Base-by-base conservation (phyloP, 495 filamentous ascomycete species). In the Podospora pseudoanserina region DNA sequence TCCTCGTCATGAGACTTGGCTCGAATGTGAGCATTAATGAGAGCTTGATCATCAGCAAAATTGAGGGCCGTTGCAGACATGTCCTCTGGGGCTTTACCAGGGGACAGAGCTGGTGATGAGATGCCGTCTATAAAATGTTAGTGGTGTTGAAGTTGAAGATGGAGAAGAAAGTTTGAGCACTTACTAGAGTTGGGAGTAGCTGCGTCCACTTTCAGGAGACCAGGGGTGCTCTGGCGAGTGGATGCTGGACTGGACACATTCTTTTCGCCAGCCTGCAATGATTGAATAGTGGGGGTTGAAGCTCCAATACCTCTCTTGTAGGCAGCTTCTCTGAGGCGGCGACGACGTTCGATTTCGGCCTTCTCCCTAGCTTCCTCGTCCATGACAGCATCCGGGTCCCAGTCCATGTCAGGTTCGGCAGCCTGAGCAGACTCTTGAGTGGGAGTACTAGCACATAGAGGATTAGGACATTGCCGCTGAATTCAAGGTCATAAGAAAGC, bases 251-350 rank as follows among this genome's bases (percentile, higher is more conserved):
- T 86, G 15, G 84, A 83, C 27, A 83, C 80, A 67, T 83, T 82
- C 64, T 85, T 86, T 64, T 83, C 85, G 61, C 83, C 85, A 67
- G 88, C 81, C 70, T 90, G 87, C 53, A 96, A 79, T 62, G 90
- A 91, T 78, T 95, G 92, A 19, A 94, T 86, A 70, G 96, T 80
- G 4, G 91, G 91, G 7, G 89, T 90, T 63, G 88, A 85, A 59
- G 86, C 87, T 75, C 87, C 87, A 73, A 93, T 89, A 77, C 91
- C 95, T 71, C 93, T 72, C 58, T 75, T 92, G 75, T 91, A 89
- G 71, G 96, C 91, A 28, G 92, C 93, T 80, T 97, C 93, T 70
- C 95, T 89, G 59, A 90, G 87, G 71, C 90, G 93, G 13, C 92
- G 90, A 63, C 94, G 91, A 74, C 94, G 90, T 76, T 96, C 92